These are phyloP conservation scores for Elsinoe batatas DNA, from an alignment of 2,329 filamentous ascomycete genomes.

Conservation along the genomic window DNA sequence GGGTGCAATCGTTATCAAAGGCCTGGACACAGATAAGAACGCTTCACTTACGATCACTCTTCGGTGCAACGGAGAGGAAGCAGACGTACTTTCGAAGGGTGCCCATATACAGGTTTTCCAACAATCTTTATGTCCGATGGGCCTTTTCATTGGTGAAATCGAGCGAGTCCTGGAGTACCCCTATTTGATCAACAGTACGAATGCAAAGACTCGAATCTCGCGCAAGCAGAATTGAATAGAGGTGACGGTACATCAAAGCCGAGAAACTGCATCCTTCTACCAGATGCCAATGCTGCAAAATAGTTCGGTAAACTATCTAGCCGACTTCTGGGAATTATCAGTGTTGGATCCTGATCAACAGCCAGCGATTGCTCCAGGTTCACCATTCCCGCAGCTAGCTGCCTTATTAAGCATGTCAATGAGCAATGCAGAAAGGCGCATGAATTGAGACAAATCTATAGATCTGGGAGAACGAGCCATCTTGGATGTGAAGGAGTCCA, in stretches of 20 bases:
- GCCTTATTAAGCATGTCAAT: neutral
- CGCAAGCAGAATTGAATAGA: conserved; percentile 27
- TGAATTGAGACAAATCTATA: neutral
- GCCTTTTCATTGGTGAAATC: neutral
- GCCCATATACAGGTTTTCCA: neutral
- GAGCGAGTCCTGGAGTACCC: conserved; percentile 13
- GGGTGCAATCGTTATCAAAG: neutral
- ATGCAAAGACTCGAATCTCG: conserved; percentile 22
- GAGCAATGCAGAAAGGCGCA: neutral
- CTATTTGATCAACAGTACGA: conserved; percentile 18
- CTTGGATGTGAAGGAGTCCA: conserved; percentile 13
- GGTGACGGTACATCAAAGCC: conserved; percentile 19
- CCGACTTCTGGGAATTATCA: neutral
- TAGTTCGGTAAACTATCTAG: neutral
- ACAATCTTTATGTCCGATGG: conserved; percentile 5
- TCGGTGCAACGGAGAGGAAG: neutral
- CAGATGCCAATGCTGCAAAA: neutral
- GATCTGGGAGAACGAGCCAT: conserved; percentile 18
- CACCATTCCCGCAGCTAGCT: conserved; percentile 9
- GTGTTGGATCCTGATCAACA: conserved; percentile 3
- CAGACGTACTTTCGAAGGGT: neutral
- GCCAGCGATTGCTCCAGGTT: neutral
- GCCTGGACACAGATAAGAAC: neutral
- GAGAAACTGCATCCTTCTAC: conserved; percentile 20
- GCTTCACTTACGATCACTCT: neutral